Evolutionary conservation across 805 yeast species (phyloP).

Genomic region (Saturnispora mendoncae): DNA sequence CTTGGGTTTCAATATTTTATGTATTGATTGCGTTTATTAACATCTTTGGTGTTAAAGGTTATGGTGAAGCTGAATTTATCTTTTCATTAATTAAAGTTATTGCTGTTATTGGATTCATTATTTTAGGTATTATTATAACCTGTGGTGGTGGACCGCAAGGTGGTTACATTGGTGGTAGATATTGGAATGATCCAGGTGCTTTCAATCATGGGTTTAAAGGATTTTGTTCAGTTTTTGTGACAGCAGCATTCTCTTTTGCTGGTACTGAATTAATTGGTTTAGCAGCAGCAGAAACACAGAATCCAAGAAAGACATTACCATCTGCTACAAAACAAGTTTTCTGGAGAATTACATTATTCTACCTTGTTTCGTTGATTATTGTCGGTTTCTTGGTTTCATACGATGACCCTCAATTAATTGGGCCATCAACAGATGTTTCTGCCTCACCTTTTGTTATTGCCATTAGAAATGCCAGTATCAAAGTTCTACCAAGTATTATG

Average conservation of each 20-base stretch:
- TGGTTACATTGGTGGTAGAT: conserved; percentile 46
- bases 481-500: conserved; percentile 53
- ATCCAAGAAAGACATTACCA: conserved; percentile 49
- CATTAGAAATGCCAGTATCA: conserved; percentile 48
- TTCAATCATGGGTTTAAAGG: conserved; percentile 44
- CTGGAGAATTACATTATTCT: conserved; percentile 49
- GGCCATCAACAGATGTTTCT: conserved; percentile 38
- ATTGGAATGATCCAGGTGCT: conserved; percentile 55
- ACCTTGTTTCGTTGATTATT: conserved; percentile 40
- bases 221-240: conserved; percentile 48
- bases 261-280: conserved; percentile 56
- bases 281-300: conserved; percentile 52
- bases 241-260: conserved; percentile 51
- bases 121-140: conserved; percentile 41
- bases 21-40: conserved; percentile 39
- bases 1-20: conserved; percentile 45
- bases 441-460: conserved; percentile 67
- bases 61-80: conserved; percentile 54
- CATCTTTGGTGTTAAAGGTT: conserved; percentile 50
- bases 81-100: conserved; percentile 43
- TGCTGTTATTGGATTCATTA: conserved; percentile 48
- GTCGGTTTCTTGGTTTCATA: conserved; percentile 53
- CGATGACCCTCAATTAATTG: conserved; percentile 38
- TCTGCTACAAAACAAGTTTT: conserved; percentile 52
- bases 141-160: conserved; percentile 55